Conservation (phyloP, 306 rosid species). For the Boehmeria nivea region DNA sequence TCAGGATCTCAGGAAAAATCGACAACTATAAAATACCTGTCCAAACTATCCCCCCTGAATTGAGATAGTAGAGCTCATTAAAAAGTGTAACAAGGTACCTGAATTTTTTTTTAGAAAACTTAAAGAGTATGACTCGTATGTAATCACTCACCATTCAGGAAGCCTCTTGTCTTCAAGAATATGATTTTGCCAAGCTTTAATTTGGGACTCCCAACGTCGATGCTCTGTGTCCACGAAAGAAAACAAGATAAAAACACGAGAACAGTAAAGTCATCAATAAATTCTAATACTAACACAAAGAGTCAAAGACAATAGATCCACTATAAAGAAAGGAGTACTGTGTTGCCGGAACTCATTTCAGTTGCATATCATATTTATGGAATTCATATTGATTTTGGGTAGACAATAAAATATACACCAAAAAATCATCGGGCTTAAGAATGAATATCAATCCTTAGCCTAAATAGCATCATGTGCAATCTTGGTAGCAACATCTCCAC, state of each 20-base stretch:
- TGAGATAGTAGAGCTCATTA: constrained; percentile 85
- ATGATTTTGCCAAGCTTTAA: constrained; percentile 93
- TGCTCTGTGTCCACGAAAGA: constrained; percentile 41
- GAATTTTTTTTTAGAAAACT: constrained; percentile 39
- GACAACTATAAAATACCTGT: constrained; percentile 66
- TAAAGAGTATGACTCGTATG: constrained; percentile 6
- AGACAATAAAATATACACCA: no score
- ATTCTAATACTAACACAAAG: no score
- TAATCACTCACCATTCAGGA: constrained; percentile 79
- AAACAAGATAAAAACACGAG: not conserved
- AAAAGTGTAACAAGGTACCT: constrained; percentile 91
- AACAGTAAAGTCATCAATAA: constrained; percentile 2
- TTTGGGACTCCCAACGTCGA: constrained; percentile 74
- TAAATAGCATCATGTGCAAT: constrained; percentile 88
- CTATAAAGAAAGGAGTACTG: no score
- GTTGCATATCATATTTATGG: no score
- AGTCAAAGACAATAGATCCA: no score
- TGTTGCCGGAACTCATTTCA: no score
- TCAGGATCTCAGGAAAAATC: no score
- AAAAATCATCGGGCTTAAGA: no score
- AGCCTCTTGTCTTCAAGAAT: constrained; percentile 80
- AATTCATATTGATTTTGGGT: no score
- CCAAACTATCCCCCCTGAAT: constrained; percentile 91
- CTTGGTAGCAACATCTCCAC: constrained; percentile 71
- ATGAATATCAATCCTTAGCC: constrained; percentile 32